A percentile compares a stretch with the other conserved stretches of the same genome.
Evolutionary conservation across 768 basidiomycete species (phyloP).

Genomic region (Scleroderma bovista): DNA sequence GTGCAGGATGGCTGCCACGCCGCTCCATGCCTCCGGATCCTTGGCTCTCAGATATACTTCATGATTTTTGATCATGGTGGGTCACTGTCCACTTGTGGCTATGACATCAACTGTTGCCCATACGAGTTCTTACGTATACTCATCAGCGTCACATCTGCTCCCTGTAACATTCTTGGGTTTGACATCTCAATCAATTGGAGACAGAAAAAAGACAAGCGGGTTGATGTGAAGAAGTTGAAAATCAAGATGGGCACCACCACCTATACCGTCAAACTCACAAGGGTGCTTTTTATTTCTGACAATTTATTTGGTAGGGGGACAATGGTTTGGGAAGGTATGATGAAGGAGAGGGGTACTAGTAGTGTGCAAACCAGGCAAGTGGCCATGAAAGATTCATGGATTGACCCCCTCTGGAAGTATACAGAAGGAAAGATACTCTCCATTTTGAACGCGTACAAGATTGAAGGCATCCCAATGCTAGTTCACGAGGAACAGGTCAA

Average conservation of each 20-base stretch:
- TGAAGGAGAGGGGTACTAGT: not conserved
- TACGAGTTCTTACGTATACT: not conserved
- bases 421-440: slow-evolving; percentile 1
- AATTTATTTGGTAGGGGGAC: not conserved
- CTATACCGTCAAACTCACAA: not conserved
- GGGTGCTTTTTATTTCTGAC: not conserved
- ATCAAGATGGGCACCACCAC: not conserved
- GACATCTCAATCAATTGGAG: not conserved
- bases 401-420: not conserved
- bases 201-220: not conserved
- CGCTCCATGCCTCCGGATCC: too few species aligned
- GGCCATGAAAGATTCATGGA: slow-evolving; percentile 4
- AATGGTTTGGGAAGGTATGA: not conserved
- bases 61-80: not conserved
- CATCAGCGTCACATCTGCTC: not conserved
- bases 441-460: not conserved
- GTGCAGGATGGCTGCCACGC: too few species aligned
- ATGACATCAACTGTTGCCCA: not conserved
- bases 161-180: not conserved
- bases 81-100: not conserved
- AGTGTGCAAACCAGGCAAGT: not conserved
- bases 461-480: not conserved
- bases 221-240: not conserved
- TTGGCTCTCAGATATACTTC: too few species aligned
- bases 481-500: slow-evolving; percentile 4